Evolutionary conservation across 768 basidiomycete species (phyloP).

Genomic region (Tubosaeta sp.): DNA sequence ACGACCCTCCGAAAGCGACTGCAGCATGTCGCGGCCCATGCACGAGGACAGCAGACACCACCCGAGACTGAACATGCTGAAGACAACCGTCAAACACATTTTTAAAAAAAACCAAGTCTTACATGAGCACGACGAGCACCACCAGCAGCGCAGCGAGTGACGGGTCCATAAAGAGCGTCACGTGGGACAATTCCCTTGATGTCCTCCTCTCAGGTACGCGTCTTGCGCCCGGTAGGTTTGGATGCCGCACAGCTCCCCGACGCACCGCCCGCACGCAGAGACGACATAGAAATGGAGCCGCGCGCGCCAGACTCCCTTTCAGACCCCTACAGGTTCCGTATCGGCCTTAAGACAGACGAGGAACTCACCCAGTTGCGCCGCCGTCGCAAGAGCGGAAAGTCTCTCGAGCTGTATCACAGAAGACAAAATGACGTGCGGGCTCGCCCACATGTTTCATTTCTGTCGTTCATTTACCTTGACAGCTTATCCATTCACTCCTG

Average conservation of each 20-base stretch:
- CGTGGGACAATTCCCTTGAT: neutral
- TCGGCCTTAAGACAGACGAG: slow-evolving; percentile 55
- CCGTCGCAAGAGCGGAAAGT: slow-evolving; percentile 55
- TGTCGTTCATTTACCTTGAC: neutral
- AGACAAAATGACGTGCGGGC: slow-evolving; percentile 68
- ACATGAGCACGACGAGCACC: slow-evolving; percentile 49
- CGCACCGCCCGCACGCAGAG: neutral
- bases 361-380: slow-evolving; percentile 60
- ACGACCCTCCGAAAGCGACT: slow-evolving; percentile 35
- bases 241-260: neutral
- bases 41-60: slow-evolving; percentile 72
- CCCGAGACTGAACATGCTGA: slow-evolving; percentile 45
- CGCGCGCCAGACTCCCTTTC: slow-evolving; percentile 29
- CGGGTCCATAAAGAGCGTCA: neutral
- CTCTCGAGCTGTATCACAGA: slow-evolving; percentile 60
- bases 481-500: slow-evolving; percentile 85
- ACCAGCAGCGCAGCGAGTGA: slow-evolving; percentile 41
- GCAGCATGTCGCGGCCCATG: slow-evolving; percentile 37
- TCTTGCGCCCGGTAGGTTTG: neutral
- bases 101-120: too few species aligned
- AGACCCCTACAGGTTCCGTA: slow-evolving; percentile 69
- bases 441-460: slow-evolving; percentile 3
- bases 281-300: slow-evolving; percentile 40
- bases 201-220: neutral
- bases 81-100: slow-evolving; percentile 8